A percentile compares a stretch with the other conserved stretches of the same genome.
phyloP scores from a whole-genome alignment of 202 grass and related monocot genomes.

The Dendrocalamus latiflorus region DNA sequence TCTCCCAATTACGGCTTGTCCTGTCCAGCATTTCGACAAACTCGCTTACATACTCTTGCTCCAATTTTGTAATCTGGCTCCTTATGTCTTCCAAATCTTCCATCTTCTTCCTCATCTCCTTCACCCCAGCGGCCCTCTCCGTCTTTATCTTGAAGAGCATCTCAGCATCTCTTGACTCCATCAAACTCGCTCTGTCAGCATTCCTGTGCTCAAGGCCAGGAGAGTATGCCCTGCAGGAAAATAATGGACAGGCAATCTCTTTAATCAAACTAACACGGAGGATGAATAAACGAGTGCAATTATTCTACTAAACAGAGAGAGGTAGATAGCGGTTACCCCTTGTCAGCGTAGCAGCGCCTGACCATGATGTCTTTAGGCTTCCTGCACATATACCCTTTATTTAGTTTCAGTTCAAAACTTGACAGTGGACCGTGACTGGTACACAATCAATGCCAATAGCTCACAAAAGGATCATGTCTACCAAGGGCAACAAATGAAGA shows the following conservation, averaged over 20 bases:
- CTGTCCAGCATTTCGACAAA: neutral
- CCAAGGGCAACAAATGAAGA: neutral
- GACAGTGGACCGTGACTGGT: neutral
- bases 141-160: neutral
- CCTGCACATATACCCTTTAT: constrained; percentile 1
- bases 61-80: constrained; percentile 36
- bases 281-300: neutral
- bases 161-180: neutral
- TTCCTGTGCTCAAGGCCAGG: neutral
- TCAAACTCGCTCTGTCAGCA: constrained; percentile 11
- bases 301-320: neutral
- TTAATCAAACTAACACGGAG: neutral
- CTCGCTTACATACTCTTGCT: constrained; percentile 1
- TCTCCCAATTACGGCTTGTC: neutral
- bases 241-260: neutral
- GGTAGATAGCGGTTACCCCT: constrained; percentile 36
- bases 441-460: neutral
- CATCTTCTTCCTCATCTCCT: constrained; percentile 25
- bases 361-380: constrained; percentile 19
- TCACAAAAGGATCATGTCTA: neutral
- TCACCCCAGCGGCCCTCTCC: neutral
- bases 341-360: neutral
- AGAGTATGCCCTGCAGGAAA: constrained; percentile 4
- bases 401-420: neutral
- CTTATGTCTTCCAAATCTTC: constrained; percentile 32